Conservation (phyloP, 148 eudicot species). For the Suaeda aralocaspica region DNA sequence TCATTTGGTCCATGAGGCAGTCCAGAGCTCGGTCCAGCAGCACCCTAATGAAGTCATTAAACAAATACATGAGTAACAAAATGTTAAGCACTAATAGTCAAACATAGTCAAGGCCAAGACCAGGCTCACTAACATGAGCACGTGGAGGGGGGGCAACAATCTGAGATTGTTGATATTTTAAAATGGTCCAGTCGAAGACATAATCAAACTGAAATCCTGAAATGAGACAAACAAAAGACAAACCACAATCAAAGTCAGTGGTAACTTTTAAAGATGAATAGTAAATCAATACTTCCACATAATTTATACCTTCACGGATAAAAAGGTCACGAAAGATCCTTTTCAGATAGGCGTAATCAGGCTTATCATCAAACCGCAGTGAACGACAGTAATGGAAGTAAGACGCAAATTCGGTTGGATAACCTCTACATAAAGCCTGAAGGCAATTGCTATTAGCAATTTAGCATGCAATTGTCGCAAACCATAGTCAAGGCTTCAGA, state of each 20-base stretch:
- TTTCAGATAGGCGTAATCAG: constrained; percentile 87
- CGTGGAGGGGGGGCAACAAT: constrained; percentile 80
- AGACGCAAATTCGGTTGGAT: constrained; percentile 86
- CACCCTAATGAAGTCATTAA: constrained; percentile 43
- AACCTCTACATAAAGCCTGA: constrained; percentile 82
- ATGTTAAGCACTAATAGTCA: neutral
- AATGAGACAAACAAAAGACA: neutral
- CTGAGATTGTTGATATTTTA: constrained; percentile 70
- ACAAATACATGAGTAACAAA: constrained; percentile 11
- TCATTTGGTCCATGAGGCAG: constrained; percentile 53
- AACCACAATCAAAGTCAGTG: constrained; percentile 4
- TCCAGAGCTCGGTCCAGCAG: constrained; percentile 88
- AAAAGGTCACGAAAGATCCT: constrained; percentile 85
- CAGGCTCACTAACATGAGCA: constrained; percentile 51
- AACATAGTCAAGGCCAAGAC: constrained; percentile 15
- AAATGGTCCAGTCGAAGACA: constrained; percentile 64
- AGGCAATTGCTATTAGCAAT: constrained; percentile 7
- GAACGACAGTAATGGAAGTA: constrained; percentile 92
- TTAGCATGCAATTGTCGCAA: neutral
- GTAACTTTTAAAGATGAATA: neutral
- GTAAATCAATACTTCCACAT: neutral
- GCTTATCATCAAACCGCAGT: constrained; percentile 83
- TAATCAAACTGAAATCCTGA: constrained; percentile 83
- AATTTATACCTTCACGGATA: constrained; percentile 69
- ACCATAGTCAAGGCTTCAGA: neutral